These are phyloP conservation scores for Tausonia pullulans DNA, from an alignment of 1,284 basidiomycete genomes.

Conservation along the genomic window DNA sequence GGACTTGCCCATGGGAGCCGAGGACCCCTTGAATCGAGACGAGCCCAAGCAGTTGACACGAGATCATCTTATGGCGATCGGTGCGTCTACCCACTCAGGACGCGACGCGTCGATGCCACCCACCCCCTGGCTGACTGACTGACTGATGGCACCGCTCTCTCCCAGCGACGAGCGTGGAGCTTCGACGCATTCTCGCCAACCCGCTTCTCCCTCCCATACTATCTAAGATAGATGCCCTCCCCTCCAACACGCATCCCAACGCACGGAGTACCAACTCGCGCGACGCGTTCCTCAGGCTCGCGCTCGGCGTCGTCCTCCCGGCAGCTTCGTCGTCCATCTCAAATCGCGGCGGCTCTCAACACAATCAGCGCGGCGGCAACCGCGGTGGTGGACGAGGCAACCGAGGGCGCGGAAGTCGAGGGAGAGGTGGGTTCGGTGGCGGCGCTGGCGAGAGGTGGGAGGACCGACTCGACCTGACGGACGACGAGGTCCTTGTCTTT, in stretches of 20 bases:
- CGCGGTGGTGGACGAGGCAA: not conserved
- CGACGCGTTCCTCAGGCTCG: conserved; percentile 6
- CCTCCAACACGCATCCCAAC: conserved; percentile 1
- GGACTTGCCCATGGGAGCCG: conserved; percentile 22
- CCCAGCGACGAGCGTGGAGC: conserved; percentile 26
- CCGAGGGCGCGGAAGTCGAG: not conserved
- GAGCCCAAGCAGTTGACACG: conserved; percentile 32
- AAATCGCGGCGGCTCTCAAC: not conserved
- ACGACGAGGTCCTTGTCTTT: conserved; percentile 7
- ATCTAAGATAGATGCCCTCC: conserved; percentile 25
- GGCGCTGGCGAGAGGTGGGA: not conserved
- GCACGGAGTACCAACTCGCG: not conserved
- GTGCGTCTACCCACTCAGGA: conserved; percentile 19
- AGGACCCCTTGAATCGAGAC: conserved; percentile 29
- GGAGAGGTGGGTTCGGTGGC: not conserved
- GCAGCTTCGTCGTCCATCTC: not conserved
- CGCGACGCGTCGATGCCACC: too few relatives aligned
- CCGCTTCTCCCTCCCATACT: conserved; percentile 26
- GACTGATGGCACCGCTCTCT: not conserved
- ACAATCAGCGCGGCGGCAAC: not conserved
- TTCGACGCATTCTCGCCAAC: conserved; percentile 26
- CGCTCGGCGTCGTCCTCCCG: conserved; percentile 5
- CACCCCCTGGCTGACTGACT: not conserved
- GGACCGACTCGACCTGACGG: not conserved
- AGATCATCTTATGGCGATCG: conserved; percentile 31